Percentiles rank a stretch among this genome's conserved stretches.
phyloP scores from a whole-genome alignment of 2,329 filamentous ascomycete genomes.

The Hypomyces rosellus region DNA sequence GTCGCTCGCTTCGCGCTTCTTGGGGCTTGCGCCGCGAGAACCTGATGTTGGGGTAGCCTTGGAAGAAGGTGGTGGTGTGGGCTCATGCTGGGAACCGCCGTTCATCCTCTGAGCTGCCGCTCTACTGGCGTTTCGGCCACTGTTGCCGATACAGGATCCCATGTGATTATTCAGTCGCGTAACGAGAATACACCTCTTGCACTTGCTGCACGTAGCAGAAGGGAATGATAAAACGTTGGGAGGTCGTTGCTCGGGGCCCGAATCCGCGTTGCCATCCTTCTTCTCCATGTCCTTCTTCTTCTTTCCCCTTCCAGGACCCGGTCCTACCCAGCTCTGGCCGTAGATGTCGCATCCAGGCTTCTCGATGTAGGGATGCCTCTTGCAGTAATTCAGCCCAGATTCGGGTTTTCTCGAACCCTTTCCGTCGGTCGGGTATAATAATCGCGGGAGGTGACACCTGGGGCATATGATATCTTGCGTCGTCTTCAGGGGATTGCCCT shows the following conservation, averaged over 20 bases:
- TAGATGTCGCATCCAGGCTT: conserved; percentile 74
- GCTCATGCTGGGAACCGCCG: conserved; percentile 50
- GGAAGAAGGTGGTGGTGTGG: conserved; percentile 56
- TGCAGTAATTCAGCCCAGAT: conserved; percentile 68
- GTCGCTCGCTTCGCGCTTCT: conserved; percentile 52
- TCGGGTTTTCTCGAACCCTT: conserved; percentile 60
- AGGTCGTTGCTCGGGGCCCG: conserved; percentile 48
- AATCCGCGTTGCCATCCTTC: conserved; percentile 44
- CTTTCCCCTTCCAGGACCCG: conserved; percentile 63
- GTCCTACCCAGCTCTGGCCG: conserved; percentile 72
- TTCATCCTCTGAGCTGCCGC: conserved; percentile 58
- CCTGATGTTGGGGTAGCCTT: conserved; percentile 54
- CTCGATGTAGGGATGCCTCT: conserved; percentile 70
- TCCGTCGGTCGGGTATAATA: conserved; percentile 67
- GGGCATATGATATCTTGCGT: conserved; percentile 67
- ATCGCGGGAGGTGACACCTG: conserved; percentile 66
- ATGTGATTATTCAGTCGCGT: conserved; percentile 62
- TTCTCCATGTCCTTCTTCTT: conserved; percentile 74
- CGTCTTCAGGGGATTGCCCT: conserved; percentile 66
- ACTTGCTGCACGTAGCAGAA: conserved; percentile 61
- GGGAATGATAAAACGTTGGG: conserved; percentile 59
- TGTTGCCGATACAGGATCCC: conserved; percentile 62
- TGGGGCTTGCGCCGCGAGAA: conserved; percentile 48
- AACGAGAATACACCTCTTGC: conserved; percentile 59
- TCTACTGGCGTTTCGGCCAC: conserved; percentile 55